Base-by-base conservation (phyloP, 148 eudicot genomes). In the Fagopyrum esculentum region DNA sequence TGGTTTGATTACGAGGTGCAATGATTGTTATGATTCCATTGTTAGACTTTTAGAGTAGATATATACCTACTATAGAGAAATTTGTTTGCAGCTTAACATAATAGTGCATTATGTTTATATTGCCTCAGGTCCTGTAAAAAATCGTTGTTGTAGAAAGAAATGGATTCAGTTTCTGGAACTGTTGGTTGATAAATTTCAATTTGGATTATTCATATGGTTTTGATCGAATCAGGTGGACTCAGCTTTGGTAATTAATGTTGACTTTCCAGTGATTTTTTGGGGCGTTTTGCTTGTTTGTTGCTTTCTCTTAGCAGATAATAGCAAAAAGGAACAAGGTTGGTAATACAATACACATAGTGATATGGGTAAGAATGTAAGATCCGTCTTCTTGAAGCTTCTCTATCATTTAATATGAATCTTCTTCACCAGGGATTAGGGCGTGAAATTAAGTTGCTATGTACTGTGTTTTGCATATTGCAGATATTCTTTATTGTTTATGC, bases 1-100 rank as follows among this genome's bases (percentile, higher is more conserved):
- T 77, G 70, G 85, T 80, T 74, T 85, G 78, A 84, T 9, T 61
- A 40, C 29, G 68, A 29, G 77, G 71, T 77, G 51, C 35, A 49
- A 47, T 22, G 12, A 12, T 55, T 48, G n/a, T 71, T 59, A 56
- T 52, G 52, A 57, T 70, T 44, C 77, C 63, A 6, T 17, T 19
- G 63, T 57, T 13, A 66, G 46, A 40, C 6, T 1, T 40, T 8
- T 66, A 43, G 71, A 12, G 10, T 66, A 40, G 71, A 43, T 66
- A 66, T 13, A 46, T 64, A 64, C 64, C 64, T 6, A 59, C 52
- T 22, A 6, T 35, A 35, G n/a, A 64, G 9, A 66, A 66, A 66
- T 66, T 35, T 66, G 47, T 40, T 66, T 8, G 1, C 35, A 57
- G 68, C 3, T 26, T 22, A 59, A 8, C 0, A 2, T 8, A 19